Percentiles rank a stretch among this genome's conserved stretches.
Conservation (phyloP, 2,329 filamentous ascomycete genomes). For the Alternaria tenuissima region DNA sequence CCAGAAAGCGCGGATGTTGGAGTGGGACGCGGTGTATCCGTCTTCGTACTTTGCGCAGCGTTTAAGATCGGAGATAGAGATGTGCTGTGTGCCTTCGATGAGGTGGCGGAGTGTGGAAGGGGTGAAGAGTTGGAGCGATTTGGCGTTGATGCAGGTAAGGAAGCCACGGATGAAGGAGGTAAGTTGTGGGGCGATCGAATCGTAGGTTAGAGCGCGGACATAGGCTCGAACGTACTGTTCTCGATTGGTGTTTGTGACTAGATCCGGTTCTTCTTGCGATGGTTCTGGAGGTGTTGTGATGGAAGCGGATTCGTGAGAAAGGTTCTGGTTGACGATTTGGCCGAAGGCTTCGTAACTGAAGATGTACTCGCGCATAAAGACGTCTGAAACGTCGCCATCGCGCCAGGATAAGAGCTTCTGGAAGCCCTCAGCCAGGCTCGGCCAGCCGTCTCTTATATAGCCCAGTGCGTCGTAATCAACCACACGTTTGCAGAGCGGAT, state of each 20-base stretch:
- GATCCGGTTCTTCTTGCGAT: slow-evolving; percentile 61
- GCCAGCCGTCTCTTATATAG: slow-evolving; percentile 90
- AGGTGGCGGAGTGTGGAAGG: slow-evolving; percentile 72
- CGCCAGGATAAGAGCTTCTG: slow-evolving; percentile 78
- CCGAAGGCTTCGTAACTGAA: slow-evolving; percentile 75
- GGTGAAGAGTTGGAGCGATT: slow-evolving; percentile 64
- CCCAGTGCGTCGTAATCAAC: slow-evolving; percentile 56
- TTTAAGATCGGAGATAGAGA: slow-evolving; percentile 78
- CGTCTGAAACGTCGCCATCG: slow-evolving; percentile 79
- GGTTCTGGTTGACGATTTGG: slow-evolving; percentile 62
- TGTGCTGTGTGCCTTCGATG: slow-evolving; percentile 82
- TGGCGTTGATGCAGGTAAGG: slow-evolving; percentile 73
- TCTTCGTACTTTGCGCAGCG: slow-evolving; percentile 77
- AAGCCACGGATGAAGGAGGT: slow-evolving; percentile 86
- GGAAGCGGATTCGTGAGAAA: slow-evolving; percentile 47
- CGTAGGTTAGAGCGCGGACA: slow-evolving; percentile 54
- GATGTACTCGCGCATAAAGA: slow-evolving; percentile 85
- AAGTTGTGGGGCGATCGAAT: slow-evolving; percentile 71
- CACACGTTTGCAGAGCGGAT: slow-evolving; percentile 19
- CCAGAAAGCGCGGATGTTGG: slow-evolving; percentile 84
- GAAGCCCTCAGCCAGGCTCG: slow-evolving; percentile 78
- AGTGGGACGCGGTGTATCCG: slow-evolving; percentile 75
- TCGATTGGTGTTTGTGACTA: slow-evolving; percentile 85
- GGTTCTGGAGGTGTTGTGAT: not conserved
- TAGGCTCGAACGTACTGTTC: slow-evolving; percentile 84